Base-by-base conservation (phyloP, 257 asterid genomes). In the Gardenia jasminoides region DNA sequence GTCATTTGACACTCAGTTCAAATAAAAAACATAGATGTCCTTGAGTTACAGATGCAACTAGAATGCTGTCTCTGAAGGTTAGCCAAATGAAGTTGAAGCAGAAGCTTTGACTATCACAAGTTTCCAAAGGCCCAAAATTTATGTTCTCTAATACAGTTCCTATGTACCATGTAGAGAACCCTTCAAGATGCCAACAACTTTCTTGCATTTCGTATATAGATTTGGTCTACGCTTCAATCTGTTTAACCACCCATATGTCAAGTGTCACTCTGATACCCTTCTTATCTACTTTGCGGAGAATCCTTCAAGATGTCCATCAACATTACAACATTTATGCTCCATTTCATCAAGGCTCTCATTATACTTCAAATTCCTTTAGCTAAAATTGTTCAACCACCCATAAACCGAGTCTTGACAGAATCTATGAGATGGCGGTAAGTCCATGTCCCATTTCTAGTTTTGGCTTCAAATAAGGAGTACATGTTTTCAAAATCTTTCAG, bases 361-460 rank as follows among this genome's bases (percentile, higher is more conserved):
- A 26, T 46, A 36, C 73, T 39, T 36, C 44, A 48, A 48, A 22
- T 6, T 11, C 66, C 33, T 77, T 17, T 36, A 22, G 50, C 75
- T 67, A 33, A 52, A 54, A 33, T 52, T 61, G 41, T 52, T 39
- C 30, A 52, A 31, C 41, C 4, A 41, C 44, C 58, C 52, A 41
- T 1, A 46, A 76, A 61, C 46, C 54, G 56, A 43, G 54, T 79
- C 72, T 71, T 47, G 36, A 80, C 76, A 70, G 78, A 77, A 67
- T 61, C 47, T 43, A 83, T 59, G 50, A 83, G 82, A 13, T 75
- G 78, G 44, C 69, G 72, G 69, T 84, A 80, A 10, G 84, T 80
- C 84, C 81, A 74, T 19, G 43, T 56, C 67, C 50, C 61, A 58
- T 22, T 31, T 41, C 56, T 31, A 50, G 43, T 59, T 47, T 69